Conservation (phyloP, 352 stramenopile genomes). For the Globisporangium camurandrum region DNA sequence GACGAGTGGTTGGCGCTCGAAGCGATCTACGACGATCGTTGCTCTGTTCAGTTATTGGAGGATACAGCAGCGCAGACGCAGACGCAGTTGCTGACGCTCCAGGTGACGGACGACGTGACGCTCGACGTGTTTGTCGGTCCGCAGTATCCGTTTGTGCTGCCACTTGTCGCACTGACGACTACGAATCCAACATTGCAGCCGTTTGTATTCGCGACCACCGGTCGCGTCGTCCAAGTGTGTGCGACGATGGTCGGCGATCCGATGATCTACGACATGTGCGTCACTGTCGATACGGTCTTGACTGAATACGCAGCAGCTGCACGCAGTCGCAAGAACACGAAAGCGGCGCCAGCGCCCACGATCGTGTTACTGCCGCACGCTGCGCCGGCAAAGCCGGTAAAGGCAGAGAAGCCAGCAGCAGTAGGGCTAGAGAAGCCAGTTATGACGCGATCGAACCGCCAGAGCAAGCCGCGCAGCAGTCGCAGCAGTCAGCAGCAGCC, state of each 20-base stretch:
- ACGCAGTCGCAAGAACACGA: too few relatives aligned
- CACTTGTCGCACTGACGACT: conserved; percentile 40
- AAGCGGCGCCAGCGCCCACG: conserved; percentile 19
- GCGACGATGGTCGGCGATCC: conserved; percentile 52
- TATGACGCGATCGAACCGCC: too few relatives aligned
- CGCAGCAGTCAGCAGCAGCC: too few relatives aligned
- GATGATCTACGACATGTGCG: conserved; percentile 77
- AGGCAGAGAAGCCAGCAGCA: background rate
- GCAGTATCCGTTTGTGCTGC: conserved; percentile 72
- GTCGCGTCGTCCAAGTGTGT: conserved; percentile 41
- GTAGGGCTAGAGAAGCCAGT: background rate
- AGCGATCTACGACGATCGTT: conserved; percentile 78
- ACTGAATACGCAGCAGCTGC: conserved; percentile 22
- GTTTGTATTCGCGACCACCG: conserved; percentile 39
- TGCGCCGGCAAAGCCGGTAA: conserved; percentile 1
- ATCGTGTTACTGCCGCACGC: conserved; percentile 24
- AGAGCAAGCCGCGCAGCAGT: conserved; percentile 7
- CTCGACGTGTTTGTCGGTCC: conserved; percentile 57
- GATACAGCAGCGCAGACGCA: conserved; percentile 21
- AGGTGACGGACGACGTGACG: conserved; percentile 34
- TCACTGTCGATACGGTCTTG: conserved; percentile 52
- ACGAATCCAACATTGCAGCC: conserved; percentile 27
- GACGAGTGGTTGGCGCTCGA: conserved; percentile 77
- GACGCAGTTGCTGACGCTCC: conserved; percentile 32
- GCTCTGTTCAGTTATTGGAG: conserved; percentile 22